Base-by-base conservation (phyloP, 768 basidiomycete genomes). In the Pleurotus giganteus region DNA sequence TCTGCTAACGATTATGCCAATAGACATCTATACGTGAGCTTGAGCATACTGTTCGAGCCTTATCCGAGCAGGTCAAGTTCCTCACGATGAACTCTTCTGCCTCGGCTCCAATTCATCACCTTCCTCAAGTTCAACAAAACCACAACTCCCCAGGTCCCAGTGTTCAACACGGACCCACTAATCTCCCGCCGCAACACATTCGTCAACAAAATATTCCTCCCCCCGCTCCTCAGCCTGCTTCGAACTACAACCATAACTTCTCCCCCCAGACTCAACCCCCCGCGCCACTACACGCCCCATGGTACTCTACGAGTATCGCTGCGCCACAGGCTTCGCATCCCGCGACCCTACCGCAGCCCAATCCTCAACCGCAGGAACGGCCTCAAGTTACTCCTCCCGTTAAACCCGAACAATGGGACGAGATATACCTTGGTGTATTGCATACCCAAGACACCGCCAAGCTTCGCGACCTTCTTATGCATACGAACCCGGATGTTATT, bases 311-410 rank as follows among this genome's bases (percentile, higher is more conserved):
- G 12, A 42, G 74, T 21, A 89, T 91, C 45, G 88, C 87, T 47
- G 89, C 89, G 2, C 89, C 89, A 37, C 89, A 91, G 58, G 88
- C 89, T 0, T 91, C 89, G 0, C 88, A 90, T 61, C 89, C 88
- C 26, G 81, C 86, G 7, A 84, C 86, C 15, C 79, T 87, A 13
- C 88, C 87, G 1, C 88, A 79, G 54, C 72, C 79, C 24, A 71
- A 73, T 5, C 64, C 70, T 39, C 68, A 66, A 9, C 60, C 68
- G 49, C 68, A 61, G 27, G 63, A 50, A 44, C 55, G 54, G 37
- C 53, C 58, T 15, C 64, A 72, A 0, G 69, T 72, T 8, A 73
- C 83, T 26, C 80, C 81, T 13, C 78, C 85, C n/a, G 69, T 75
- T 39, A 80, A 79, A 61, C 53, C 77, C 42, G 90, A 91, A 65